Percentiles rank a stretch among this genome's conserved stretches.
Evolutionary conservation across 352 stramenopile species (phyloP).

Genomic region (Hyaloperonospora arabidopsidis): DNA sequence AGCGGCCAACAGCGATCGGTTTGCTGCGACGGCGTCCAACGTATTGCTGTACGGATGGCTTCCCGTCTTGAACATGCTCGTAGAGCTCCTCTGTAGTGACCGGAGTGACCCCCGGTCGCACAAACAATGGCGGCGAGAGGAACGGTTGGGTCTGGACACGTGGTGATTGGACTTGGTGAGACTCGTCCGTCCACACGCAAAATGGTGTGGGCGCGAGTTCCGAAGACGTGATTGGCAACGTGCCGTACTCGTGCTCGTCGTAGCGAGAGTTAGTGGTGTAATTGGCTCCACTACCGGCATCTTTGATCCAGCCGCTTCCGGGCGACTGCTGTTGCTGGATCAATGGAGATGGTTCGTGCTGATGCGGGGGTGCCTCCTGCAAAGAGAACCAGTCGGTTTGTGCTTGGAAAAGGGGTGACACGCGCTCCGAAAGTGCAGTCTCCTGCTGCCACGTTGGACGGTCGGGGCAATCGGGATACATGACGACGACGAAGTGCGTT

Average conservation of each 20-base stretch:
- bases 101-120: background rate
- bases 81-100: no score
- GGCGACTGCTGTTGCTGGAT: no score
- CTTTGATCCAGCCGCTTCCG: constrained; percentile 6
- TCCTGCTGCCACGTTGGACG: constrained; percentile 10
- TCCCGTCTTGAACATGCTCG: no score
- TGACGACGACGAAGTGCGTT: constrained; percentile 1
- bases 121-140: constrained; percentile 11
- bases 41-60: no score
- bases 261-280: constrained; percentile 5
- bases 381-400: constrained; percentile 55
- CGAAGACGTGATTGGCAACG: constrained; percentile 14
- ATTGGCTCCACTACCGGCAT: background rate
- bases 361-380: constrained; percentile 15
- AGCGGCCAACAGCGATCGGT: constrained; percentile 66
- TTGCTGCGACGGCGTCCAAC: constrained; percentile 27
- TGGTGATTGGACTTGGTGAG: constrained; percentile 2
- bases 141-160: constrained; percentile 6
- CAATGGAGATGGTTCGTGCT: background rate
- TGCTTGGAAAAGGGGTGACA: constrained; percentile 19
- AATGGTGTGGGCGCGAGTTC: constrained; percentile 3
- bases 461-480: constrained; percentile 10
- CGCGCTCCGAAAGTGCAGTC: constrained; percentile 2
- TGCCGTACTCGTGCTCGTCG: constrained; percentile 8
- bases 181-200: constrained; percentile 20